phyloP scores from a whole-genome alignment of 2,329 filamentous ascomycete genomes.

The Xenoacremonium recifei region DNA sequence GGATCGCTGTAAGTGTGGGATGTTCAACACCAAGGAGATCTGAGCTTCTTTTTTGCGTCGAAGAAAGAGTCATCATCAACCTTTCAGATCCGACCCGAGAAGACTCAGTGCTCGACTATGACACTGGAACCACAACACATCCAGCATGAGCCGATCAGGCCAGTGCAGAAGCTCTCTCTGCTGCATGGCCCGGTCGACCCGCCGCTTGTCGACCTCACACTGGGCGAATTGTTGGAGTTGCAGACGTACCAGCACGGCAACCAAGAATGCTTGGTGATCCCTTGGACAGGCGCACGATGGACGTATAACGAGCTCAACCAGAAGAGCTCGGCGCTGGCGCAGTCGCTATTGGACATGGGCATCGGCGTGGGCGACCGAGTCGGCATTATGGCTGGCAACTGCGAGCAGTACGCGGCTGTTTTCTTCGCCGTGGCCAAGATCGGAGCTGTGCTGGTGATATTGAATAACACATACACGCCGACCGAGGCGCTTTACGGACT shows the following conservation, averaged over 20 bases:
- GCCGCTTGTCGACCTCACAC: slow-evolving; percentile 67
- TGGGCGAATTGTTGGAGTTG: slow-evolving; percentile 70
- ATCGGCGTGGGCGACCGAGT: slow-evolving; percentile 68
- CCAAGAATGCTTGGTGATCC: slow-evolving; percentile 68
- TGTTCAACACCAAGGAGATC: slow-evolving; percentile 1
- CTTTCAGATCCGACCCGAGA: neutral
- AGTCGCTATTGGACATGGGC: slow-evolving; percentile 65
- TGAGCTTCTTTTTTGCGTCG: neutral
- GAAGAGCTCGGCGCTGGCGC: slow-evolving; percentile 60
- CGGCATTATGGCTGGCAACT: slow-evolving; percentile 74
- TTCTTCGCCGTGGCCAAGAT: slow-evolving; percentile 71
- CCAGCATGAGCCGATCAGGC: slow-evolving; percentile 26
- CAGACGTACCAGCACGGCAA: slow-evolving; percentile 65
- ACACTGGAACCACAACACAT: slow-evolving; percentile 30
- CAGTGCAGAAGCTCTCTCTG: slow-evolving; percentile 50
- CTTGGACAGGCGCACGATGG: slow-evolving; percentile 75
- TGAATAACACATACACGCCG: slow-evolving; percentile 81
- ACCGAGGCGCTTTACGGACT: slow-evolving; percentile 71
- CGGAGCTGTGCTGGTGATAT: slow-evolving; percentile 69
- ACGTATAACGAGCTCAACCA: slow-evolving; percentile 65
- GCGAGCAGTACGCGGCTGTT: slow-evolving; percentile 77
- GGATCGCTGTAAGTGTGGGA: neutral
- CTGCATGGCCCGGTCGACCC: slow-evolving; percentile 68
- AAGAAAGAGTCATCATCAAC: neutral
- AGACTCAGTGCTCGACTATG: slow-evolving; percentile 7